These are phyloP conservation scores for Aurifilum marmelostoma DNA, from an alignment of 2,329 filamentous ascomycete genomes.

Conservation along the genomic window DNA sequence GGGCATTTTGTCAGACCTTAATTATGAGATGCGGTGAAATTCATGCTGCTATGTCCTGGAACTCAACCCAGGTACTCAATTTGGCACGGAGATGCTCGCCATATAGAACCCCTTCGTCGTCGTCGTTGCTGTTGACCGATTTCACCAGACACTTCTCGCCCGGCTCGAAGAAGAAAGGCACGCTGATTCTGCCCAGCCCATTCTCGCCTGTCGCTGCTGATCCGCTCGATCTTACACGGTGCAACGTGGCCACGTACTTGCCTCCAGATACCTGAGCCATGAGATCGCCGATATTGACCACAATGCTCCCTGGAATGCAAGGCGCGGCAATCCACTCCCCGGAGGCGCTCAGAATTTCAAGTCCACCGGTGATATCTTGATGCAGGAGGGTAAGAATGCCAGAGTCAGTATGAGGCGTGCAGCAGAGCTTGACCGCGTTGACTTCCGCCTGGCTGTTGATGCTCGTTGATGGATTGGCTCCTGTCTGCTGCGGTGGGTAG, in stretches of 20 bases:
- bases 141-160: constrained; percentile 4
- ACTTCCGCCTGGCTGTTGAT: not conserved
- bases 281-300: constrained; percentile 28
- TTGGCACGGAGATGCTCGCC: constrained; percentile 14
- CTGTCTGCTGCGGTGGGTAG: constrained; percentile 30
- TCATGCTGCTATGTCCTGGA: not conserved
- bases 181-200: constrained; percentile 5
- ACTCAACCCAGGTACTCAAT: constrained; percentile 10
- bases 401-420: constrained; percentile 11
- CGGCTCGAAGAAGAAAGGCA: constrained; percentile 15
- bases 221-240: constrained; percentile 5
- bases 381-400: constrained; percentile 13
- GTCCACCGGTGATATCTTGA: constrained; percentile 5
- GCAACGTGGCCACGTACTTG: constrained; percentile 22
- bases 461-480: not conserved
- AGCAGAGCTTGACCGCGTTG: constrained; percentile 1
- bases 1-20: not conserved
- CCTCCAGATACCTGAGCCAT: constrained; percentile 28
- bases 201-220: too few relatives aligned
- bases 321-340: constrained; percentile 29
- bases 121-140: not conserved
- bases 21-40: not conserved
- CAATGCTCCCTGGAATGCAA: constrained; percentile 25
- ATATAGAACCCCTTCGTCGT: not conserved
- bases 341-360: not conserved